Base-by-base conservation (phyloP, 148 eudicot genomes). In the Rhododendron kiyosumense region DNA sequence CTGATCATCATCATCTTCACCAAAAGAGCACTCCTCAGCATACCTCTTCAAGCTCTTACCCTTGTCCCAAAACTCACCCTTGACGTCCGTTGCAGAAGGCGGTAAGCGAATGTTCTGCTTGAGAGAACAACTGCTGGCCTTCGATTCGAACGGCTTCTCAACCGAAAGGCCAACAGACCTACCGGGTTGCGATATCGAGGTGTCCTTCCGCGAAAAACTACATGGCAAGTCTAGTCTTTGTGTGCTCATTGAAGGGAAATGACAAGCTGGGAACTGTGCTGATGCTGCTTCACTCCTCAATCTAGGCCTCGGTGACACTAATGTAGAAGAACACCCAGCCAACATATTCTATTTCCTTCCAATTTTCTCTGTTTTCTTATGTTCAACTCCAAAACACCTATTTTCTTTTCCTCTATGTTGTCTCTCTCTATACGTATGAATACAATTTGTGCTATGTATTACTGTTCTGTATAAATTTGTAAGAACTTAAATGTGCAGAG, bases 191-290 rank as follows among this genome's bases (percentile, higher is more conserved):
- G 92, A 83, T 36, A 90, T 65, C 2, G 93, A 83, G 75, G 89
- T 83, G 24, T 94, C 94, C 77, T 93, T 95, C 73, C 94, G 82
- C 9, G 94, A 88, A 81, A 95, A 97, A 85, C 86, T 89, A 89
- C 97, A 91, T 45, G 98, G 98, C 81, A 97, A 86, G 51, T 97
- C 98, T 88, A 97, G 91, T 89, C 96, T 95, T 81, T 94, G 96
- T 85, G 98, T 95, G 96, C 98, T 97, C 98, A 97, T 95, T 88
- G 98, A 90, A 86, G 94, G 98, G 88, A 89, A 90, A 91, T 94
- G 91, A 77, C 96, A 94, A 86, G 94, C 92, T 90, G 94, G 94
- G 89, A 92, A 93, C 87, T 93, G 96, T 87, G 92, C 86, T 38
- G 95, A 86, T 91, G 93, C 36, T 71, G 76, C 92, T 92, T 94